phyloP scores from a whole-genome alignment of 2,329 filamentous ascomycete species.

The Cladophialophora carrionii region DNA sequence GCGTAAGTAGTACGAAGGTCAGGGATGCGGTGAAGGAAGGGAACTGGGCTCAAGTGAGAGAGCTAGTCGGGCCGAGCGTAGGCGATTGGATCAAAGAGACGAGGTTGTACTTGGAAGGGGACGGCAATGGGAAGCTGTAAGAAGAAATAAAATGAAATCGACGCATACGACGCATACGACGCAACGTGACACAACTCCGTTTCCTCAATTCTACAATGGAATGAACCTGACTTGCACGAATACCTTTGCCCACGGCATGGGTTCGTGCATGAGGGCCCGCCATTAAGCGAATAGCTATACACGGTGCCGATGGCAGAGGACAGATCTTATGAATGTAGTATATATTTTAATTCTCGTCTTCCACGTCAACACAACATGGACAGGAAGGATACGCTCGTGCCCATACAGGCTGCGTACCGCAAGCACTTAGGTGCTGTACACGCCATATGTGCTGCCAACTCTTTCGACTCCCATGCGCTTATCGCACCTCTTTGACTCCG shows the following conservation, averaged over 20 bases:
- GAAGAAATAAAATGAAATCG: not conserved
- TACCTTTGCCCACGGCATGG: not conserved
- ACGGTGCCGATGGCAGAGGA: not conserved
- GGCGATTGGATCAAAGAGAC: slow-evolving; percentile 31
- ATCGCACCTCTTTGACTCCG: no score
- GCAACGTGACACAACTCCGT: not conserved
- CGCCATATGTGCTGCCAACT: not conserved
- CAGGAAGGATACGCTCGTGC: not conserved
- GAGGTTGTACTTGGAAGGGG: slow-evolving; percentile 23
- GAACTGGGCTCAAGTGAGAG: slow-evolving; percentile 42
- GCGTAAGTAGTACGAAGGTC: slow-evolving; percentile 51
- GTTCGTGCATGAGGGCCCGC: not conserved
- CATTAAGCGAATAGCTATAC: not conserved
- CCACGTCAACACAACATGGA: not conserved
- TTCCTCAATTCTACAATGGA: not conserved
- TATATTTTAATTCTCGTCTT: not conserved
- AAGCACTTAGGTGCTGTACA: not conserved
- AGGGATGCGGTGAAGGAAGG: slow-evolving; percentile 43
- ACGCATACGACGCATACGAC: not conserved
- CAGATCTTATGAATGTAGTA: not conserved
- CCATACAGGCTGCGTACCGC: no score
- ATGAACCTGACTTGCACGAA: not conserved
- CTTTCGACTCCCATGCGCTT: not conserved
- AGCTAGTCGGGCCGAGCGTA: slow-evolving; percentile 41
- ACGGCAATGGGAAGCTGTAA: not conserved